phyloP scores from a whole-genome alignment of 306 rosid genomes.

The Corylus heterophylla region DNA sequence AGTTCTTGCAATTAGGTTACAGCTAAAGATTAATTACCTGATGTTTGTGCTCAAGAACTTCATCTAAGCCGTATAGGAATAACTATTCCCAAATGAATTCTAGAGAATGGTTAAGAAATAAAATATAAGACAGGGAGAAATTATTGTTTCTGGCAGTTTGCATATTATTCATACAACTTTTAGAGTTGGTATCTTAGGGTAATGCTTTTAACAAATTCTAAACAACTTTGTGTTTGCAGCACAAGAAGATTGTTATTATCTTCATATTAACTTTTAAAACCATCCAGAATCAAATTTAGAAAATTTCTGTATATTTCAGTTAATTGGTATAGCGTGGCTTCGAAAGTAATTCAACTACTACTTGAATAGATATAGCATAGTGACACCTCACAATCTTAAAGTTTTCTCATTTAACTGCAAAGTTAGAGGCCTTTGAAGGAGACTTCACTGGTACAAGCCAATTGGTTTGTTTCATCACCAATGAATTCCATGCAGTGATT shows the following conservation, averaged over 20 bases:
- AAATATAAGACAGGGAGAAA: background rate
- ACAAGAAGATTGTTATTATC: background rate
- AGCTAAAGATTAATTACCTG: background rate
- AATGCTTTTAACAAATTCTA: background rate
- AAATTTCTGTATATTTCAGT: background rate
- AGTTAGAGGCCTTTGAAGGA: slow-evolving; percentile 2
- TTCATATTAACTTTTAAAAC: too few species aligned
- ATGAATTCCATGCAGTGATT: slow-evolving; percentile 3
- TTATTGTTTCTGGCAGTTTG: background rate
- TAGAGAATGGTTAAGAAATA: background rate
- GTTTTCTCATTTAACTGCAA: background rate
- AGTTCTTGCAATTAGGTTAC: background rate
- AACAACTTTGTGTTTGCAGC: background rate
- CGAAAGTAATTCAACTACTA: background rate
- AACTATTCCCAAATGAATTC: background rate
- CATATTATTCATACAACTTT: background rate
- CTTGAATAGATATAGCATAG: background rate
- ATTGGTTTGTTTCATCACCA: slow-evolving; percentile 5
- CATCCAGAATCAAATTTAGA: background rate
- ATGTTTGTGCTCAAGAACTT: background rate
- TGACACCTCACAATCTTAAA: background rate
- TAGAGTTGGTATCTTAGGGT: background rate
- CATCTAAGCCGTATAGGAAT: background rate
- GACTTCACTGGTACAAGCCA: background rate
- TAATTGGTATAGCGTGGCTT: background rate